Conservation (phyloP, 257 asterid species). For the Nicotiana benthamiana region DNA sequence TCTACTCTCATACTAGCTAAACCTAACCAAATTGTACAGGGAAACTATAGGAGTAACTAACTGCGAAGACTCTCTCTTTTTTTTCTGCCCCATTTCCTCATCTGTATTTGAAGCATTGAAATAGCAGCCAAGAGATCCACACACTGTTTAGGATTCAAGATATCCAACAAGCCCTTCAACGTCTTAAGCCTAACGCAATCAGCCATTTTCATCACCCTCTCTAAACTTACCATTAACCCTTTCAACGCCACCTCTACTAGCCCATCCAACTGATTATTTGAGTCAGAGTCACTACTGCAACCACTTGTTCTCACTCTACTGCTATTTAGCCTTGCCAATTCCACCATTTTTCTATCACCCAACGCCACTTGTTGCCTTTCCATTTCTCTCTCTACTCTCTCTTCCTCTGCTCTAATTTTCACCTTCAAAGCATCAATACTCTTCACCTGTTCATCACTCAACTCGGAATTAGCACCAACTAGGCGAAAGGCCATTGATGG, state of each 20-base stretch:
- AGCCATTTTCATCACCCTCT: conserved; percentile 61
- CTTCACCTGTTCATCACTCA: conserved; percentile 32
- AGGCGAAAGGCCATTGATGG: conserved; percentile 50
- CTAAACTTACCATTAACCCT: conserved; percentile 30
- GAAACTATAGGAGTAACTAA: not conserved
- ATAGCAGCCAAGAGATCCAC: conserved; percentile 40
- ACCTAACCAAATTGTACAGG: not conserved
- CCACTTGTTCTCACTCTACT: not conserved
- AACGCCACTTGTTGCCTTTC: conserved; percentile 61
- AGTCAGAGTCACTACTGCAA: not conserved
- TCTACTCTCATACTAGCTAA: not conserved
- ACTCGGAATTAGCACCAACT: conserved; percentile 3
- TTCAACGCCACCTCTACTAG: conserved; percentile 33
- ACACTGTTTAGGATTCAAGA: conserved; percentile 44
- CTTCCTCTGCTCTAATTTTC: conserved; percentile 49
- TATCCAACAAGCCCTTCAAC: conserved; percentile 45
- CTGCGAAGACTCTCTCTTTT: not conserved
- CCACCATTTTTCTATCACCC: conserved; percentile 54
- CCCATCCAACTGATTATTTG: conserved; percentile 12
- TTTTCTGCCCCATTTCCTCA: conserved; percentile 33
- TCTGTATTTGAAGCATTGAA: conserved; percentile 31
- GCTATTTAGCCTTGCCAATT: conserved; percentile 25
- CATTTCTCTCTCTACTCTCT: conserved; percentile 61
- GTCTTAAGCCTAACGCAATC: conserved; percentile 56
- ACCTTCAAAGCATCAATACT: conserved; percentile 29